Base-by-base conservation (phyloP, 768 basidiomycete genomes). In the Russula earlei region DNA sequence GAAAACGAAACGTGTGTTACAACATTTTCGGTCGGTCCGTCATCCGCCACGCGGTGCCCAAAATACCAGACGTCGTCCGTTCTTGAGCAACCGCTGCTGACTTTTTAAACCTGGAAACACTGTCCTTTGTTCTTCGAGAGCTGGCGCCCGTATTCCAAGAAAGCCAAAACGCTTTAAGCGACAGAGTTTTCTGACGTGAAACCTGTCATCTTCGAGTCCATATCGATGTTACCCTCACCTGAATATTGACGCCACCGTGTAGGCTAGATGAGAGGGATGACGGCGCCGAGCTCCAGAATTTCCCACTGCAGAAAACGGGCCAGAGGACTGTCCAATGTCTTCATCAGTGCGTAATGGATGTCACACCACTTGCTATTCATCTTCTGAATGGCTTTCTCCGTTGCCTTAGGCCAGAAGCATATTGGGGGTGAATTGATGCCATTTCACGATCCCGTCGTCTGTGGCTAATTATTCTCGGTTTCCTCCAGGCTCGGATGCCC, bases 271-370 rank as follows among this genome's bases (percentile, higher is more conserved):
- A 31, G 29, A 31, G 29, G 29, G 29, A 31, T 31, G 29, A 31
- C 10, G 29, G 29, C 7, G 29, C 5, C 29, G 14, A 61, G 0
- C 84, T 89, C 49, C 88, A 90, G 65, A 59, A 68, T 17, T 89
- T 88, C 62, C 73, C 91, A 2, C 19, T 8, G 0, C 47, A 75
- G 61, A 86, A 81, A 75, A 85, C 85, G 0, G 75, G 75, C 0
- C 87, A 85, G 62, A 68, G 77, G 17, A 84, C 83, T 10, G 88
- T 91, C 88, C 27, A 85, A 82, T 64, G 75, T 87, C 54, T 91
- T 87, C 70, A 76, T 90, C 66, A 77, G 85, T 87, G 55, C 41
- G 74, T 68, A 20, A 4, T 6, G 22, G 17, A 36, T 22, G 12
- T 24, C 9, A 12, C 17, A 15, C 20, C n/a, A 20, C 10, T 31